Evolutionary conservation across 805 yeast genomes (phyloP).

Genomic region (Ogataea neopini): DNA sequence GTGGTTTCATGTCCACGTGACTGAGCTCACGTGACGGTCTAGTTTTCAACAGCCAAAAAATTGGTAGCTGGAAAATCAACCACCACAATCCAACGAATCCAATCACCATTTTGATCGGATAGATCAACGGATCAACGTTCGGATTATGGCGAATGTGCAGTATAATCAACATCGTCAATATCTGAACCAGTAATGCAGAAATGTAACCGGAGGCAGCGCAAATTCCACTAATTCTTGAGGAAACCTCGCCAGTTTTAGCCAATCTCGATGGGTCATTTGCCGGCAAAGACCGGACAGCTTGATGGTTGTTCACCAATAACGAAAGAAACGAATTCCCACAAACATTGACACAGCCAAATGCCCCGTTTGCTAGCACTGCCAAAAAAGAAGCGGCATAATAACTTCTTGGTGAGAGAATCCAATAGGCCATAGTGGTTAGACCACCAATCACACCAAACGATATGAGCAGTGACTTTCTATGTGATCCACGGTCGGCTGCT

Average conservation of each 20-base stretch:
- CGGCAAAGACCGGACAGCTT: conserved; percentile 8
- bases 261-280: conserved; percentile 10
- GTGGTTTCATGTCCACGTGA: conserved; percentile 16
- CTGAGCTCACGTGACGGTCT: conserved; percentile 42
- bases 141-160: conserved; percentile 24
- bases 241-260: conserved; percentile 37
- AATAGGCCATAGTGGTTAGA: conserved; percentile 48
- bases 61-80: conserved; percentile 68
- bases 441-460: conserved; percentile 63
- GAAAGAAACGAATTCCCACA: conserved; percentile 79
- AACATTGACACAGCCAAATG: conserved; percentile 77
- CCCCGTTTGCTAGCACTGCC: conserved; percentile 63
- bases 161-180: conserved; percentile 52
- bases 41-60: conserved; percentile 47
- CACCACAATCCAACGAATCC: conserved; percentile 75
- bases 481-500: conserved; percentile 62
- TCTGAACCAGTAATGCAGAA: conserved; percentile 68
- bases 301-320: conserved; percentile 49
- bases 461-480: conserved; percentile 56
- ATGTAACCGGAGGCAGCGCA: conserved; percentile 74
- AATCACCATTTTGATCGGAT: conserved; percentile 58
- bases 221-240: conserved; percentile 58
- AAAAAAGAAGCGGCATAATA: conserved; percentile 53
- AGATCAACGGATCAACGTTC: conserved; percentile 26
- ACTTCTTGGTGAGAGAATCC: conserved; percentile 39